Conservation (phyloP, 306 rosid genomes). For the Cicer cuneatum region DNA sequence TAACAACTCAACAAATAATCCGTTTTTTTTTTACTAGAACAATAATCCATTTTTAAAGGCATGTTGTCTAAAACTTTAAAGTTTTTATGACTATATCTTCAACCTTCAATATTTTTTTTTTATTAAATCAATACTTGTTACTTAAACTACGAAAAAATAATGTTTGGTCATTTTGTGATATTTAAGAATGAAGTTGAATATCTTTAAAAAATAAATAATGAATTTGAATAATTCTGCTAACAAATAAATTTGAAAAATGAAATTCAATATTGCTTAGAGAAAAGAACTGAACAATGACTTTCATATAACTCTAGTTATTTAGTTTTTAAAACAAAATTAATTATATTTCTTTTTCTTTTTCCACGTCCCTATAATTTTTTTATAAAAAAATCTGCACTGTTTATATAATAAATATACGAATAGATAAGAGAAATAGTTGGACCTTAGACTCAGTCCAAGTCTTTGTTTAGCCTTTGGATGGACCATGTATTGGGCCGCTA, state of each 20-base stretch:
- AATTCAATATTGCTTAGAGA: no score
- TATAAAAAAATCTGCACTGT: neutral
- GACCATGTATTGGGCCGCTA: neutral
- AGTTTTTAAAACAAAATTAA: no score
- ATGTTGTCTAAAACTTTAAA: neutral
- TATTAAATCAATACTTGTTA: neutral
- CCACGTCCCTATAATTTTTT: no score
- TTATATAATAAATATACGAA: no score
- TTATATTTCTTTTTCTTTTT: no score
- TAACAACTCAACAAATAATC: neutral
- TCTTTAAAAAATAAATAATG: neutral
- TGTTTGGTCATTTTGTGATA: neutral
- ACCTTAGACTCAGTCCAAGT: constrained; percentile 1
- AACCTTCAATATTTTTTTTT: neutral
- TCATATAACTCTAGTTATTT: no score
- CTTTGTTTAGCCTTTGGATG: neutral
- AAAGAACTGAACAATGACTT: no score
- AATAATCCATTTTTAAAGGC: neutral
- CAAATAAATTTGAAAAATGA: no score
- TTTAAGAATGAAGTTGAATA: neutral
- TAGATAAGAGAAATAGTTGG: neutral
- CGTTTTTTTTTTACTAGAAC: neutral
- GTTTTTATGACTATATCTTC: constrained; percentile 2
- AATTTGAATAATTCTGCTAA: no score
- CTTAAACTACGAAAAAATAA: no score